Base-by-base conservation (phyloP, 805 yeast species). In the Groenewaldozyma salmanticensis region DNA sequence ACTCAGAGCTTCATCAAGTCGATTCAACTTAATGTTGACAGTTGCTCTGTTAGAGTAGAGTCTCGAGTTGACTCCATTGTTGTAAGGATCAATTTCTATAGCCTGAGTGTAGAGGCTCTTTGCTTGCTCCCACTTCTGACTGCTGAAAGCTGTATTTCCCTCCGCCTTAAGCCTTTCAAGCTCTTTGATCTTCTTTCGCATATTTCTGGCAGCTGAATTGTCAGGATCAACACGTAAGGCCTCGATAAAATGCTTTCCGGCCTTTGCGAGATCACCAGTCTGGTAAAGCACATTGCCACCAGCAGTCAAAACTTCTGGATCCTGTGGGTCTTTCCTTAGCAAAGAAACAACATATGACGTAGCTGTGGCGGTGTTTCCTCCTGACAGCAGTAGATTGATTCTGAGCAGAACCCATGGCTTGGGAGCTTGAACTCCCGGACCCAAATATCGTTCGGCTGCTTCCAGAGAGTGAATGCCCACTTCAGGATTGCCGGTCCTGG, bases 31-130 rank as follows among this genome's bases (percentile, higher is more conserved):
- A 52, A 85, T 70, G 50, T 85, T 79, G 1, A 83, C 94, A 44
- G 88, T 87, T 0, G 97, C 96, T 48, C 96, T 70, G 61, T 90
- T 90, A 6, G 95, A 79, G 56, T 68, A 85, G 47, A 80, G 77
- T 43, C 53, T 57, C 37, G 62, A 42, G 42, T 54, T 59, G 13
- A 51, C 51, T 24, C 79, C 70, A 2, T 83, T 75, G 39, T 79
- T 77, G 9, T 61, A 49, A 2, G 72, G 64, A 49, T 80, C 80
- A 11, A 80, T 49, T 21, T 70, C 79, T 27, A 90, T 81, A 5
- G 96, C 96, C 46, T 70, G 58, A 1, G 90, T 72, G 60, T 92
- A 90, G 2, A 68, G 57, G 7, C 71, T 77, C n/a, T 79, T 65
- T 5, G 96, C 96, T 27, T 68, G 67, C 3, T 67, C 68, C 49